Base-by-base conservation (phyloP, 768 basidiomycete species). In the Russula abietina region DNA sequence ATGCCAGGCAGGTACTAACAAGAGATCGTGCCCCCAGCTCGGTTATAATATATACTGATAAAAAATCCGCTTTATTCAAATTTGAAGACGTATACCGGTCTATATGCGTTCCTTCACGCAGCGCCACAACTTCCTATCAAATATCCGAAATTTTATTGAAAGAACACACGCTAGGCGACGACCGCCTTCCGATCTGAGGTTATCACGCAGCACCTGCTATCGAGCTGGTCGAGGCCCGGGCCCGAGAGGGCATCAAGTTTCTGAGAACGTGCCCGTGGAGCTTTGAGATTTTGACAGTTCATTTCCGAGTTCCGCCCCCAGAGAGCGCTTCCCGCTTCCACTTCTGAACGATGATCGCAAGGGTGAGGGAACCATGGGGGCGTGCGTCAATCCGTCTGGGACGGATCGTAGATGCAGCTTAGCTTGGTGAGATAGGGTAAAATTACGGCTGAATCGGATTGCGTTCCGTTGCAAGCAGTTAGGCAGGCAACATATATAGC, bases 341-440 rank as follows among this genome's bases (percentile, higher is more conserved):
- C 51, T 60, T 60, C 59, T 54, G 59, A 11, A 53, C 59, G 59
- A 54, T 60, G 59, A 60, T 60, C 59, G 59, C 52, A 50, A 49
- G 48, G 51, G 4, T n/a, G n/a, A 24, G 19, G 38, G 38, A 39
- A 8, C 38, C 38, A 6, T 39, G 38, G 22, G 0, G 11, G 7
- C 16, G 2, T 11, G 30, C n/a, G 59, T 60, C n/a, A 22, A 60
- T 60, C 30, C 59, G 45, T n/a, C 19, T 14, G 41, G 43, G 33
- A 46, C 59, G 59, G 52, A 60, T 54, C 52, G 53, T 22, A 36
- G 10, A 33, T 19, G 30, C 16, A 30, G 16, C 51, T 28, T n/a
- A 30, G 16, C 51, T 28, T 11, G 59, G 26, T 50, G 41, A 24
- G 32, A 43, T 60, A 22, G 58, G 30, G 58, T 59, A 22, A 41